Evolutionary conservation across 768 basidiomycete genomes (phyloP), one percentile per base, ranked within the genome.

Genomic region (Mycena haematopus): DNA sequence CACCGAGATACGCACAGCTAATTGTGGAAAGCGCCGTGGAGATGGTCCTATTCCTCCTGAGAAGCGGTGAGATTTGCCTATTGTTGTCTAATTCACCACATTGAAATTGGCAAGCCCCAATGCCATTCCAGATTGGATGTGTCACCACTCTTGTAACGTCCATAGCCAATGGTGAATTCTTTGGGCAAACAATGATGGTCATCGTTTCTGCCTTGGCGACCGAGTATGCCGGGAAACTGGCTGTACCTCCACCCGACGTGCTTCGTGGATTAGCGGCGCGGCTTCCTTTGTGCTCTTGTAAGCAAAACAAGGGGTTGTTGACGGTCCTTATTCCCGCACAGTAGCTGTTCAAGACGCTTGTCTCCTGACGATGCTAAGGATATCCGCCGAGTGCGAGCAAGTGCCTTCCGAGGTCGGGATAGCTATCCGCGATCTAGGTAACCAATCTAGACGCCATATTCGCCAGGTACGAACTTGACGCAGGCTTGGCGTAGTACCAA

Each of bases 341-440:
- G 92, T 83, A 35, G 78, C 87, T 29, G 84, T 93, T 9, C 89
- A 91, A 70, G 92, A 95, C 60, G 86, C 86, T 5, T 86, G 85
- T 62, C 74, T 95, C 31, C 71, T 93, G 33, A 81, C 87, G 3
- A 90, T 94, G 87, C 74, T 93, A 36, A 82, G 91, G 56, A 65
- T 92, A 31, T 78, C 83, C 52, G 84, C 82, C 3, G 82, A 86
- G 21, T 88, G 86, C 68, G 81, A 84, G 11, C 76, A 81, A 24
- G 70, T 89, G 13, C 83, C 88, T 4, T 70, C 77, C 21, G 75
- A 82, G 7, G 78, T 85, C 24, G 65, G 77, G 15, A 72, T 71
- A 24, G 65, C 70, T 15, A 84, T 92, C 13, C 73, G 74, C 22
- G 74, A 75, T 38, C 56, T 88, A 45, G 76, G 79, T 14, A 75